Base-by-base conservation (phyloP, 306 rosid species). In the Cajanus cajan region DNA sequence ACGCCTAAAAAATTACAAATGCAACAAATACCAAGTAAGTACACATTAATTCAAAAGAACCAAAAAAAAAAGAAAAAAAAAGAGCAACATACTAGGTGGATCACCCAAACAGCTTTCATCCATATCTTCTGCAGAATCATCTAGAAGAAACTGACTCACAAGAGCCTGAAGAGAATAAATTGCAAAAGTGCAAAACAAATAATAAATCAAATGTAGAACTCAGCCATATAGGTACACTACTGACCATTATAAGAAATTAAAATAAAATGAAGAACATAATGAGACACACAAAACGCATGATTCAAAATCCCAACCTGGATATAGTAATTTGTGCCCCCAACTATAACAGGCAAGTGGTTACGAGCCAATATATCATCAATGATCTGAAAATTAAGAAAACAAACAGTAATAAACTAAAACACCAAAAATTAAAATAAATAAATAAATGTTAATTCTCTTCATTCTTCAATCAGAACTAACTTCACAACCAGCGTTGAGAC, bases 321-420 rank as follows among this genome's bases (percentile, higher is more conserved):
- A 84, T 92, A 94, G 79, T 94, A 94, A 85, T 92, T 87, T 13
- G 98, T 94, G n/a, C 98, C 98, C 68, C 98, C 98, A 79, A 90
- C 97, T 71, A 94, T 80, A 78, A 90, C 90, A 4, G 98, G 98
- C 82, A 90, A 71, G 85, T 87, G 76, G 7, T 86, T 81, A 28
- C 95, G 90, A 78, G 89, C 84, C 86, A 86, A 55, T 78, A 94
- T 92, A 15, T 73, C 96, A 74, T 90, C 72, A 25, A 94, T 86
- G 14, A 94, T 85, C 98, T 94, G 92, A 73, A 84, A 87, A 77
- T 25, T 16, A 25, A 8, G 4, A 47, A 44, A 15, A 25, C 6
- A 77, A 37, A 22, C 11, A 16, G 18, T 22, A 47, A 37, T 15
- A 4, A 50, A 41, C 21, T 6, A n/a, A 22, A 54, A 28, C 25